These are phyloP conservation scores for Psilocybe cyanescens DNA, from an alignment of 768 basidiomycete species.

Conservation along the genomic window DNA sequence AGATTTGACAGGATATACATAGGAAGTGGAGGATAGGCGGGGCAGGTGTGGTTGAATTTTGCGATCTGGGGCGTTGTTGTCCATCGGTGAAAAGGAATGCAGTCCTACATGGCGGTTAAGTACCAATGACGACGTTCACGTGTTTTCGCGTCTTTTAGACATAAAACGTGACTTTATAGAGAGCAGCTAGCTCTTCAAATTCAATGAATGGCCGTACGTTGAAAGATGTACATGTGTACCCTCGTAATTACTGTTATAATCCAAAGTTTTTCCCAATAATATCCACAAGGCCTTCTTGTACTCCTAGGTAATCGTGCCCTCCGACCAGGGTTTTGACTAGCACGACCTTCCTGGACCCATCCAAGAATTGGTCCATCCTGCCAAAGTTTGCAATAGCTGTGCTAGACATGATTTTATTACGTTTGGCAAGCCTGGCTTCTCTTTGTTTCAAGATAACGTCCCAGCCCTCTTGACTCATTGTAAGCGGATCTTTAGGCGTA, in stretches of 20 bases:
- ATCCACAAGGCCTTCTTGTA: constrained; percentile 78
- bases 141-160: neutral
- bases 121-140: constrained; percentile 2
- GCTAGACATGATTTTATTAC: constrained; percentile 48
- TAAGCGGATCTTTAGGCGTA: constrained; percentile 29
- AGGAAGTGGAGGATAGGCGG: constrained; percentile 12
- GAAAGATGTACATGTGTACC: too few species aligned
- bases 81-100: neutral
- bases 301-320: constrained; percentile 62
- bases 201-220: too few species aligned
- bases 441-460: constrained; percentile 40
- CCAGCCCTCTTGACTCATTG: constrained; percentile 45
- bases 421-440: constrained; percentile 40
- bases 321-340: constrained; percentile 68
- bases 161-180: neutral
- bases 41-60: neutral
- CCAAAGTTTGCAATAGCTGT: constrained; percentile 61
- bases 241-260: neutral
- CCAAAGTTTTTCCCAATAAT: constrained; percentile 47
- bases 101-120: neutral
- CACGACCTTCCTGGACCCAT: constrained; percentile 49
- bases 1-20: constrained; percentile 14
- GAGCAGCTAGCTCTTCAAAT: too few species aligned
- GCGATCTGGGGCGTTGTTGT: constrained; percentile 3
- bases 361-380: constrained; percentile 54